A percentile compares a stretch with the other conserved stretches of the same genome.
Conservation (phyloP, 306 rosid species). For the Lablab purpureus region DNA sequence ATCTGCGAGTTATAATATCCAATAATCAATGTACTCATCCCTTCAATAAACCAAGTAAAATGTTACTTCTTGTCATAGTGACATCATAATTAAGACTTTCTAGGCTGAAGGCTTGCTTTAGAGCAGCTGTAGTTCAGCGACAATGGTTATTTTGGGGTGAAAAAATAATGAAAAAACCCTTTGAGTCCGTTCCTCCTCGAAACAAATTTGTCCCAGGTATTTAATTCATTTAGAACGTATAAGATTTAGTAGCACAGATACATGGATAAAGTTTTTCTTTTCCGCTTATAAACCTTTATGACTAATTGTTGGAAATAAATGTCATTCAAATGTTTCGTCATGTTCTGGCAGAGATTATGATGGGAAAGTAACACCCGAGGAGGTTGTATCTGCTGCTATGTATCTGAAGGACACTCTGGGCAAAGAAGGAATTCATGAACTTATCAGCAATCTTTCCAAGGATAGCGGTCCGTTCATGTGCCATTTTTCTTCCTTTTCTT, state of each 20-base stretch:
- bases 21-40: neutral
- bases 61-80: slow-evolving; percentile 10
- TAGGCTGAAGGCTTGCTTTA: neutral
- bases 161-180: neutral
- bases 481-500: slow-evolving; percentile 28
- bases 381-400: slow-evolving; percentile 80
- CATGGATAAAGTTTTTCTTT: neutral
- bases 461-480: slow-evolving; percentile 62
- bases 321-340: slow-evolving; percentile 19
- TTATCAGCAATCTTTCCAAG: slow-evolving; percentile 78
- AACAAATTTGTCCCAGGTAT: neutral
- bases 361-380: slow-evolving; percentile 90
- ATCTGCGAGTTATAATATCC: neutral
- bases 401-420: slow-evolving; percentile 81
- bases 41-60: neutral
- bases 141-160: neutral
- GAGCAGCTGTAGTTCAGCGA: neutral
- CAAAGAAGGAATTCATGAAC: slow-evolving; percentile 84
- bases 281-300: slow-evolving; percentile 9
- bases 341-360: slow-evolving; percentile 77
- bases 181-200: slow-evolving; percentile 11
- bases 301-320: slow-evolving; percentile 25
- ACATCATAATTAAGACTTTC: slow-evolving; percentile 4
- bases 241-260: slow-evolving; percentile 13
- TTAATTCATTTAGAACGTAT: neutral